Evolutionary conservation across 139 green algal genomes (phyloP).

Genomic region (Diplosphaera chodatii): DNA sequence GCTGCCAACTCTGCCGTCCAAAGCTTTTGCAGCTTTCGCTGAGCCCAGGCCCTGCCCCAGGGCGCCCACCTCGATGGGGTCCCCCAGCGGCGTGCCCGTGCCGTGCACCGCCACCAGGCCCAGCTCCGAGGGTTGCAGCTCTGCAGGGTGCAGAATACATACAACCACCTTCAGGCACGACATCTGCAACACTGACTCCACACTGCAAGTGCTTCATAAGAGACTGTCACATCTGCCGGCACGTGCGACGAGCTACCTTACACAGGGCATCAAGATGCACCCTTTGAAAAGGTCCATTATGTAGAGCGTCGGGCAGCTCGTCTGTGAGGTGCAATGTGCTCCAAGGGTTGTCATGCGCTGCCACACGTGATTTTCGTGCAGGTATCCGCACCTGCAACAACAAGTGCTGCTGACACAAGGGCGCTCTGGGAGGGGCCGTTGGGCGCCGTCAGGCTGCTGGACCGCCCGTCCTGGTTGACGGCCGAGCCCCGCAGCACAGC

Average conservation of each 20-base stretch:
- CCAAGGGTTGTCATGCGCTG: too few species aligned
- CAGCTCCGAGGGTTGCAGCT: background rate
- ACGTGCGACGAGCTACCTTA: too few species aligned
- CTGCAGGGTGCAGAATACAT: too few species aligned
- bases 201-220: too few species aligned
- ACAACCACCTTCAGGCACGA: too few species aligned
- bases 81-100: conserved; percentile 53
- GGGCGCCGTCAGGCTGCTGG: conserved; percentile 44
- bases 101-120: conserved; percentile 23
- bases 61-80: conserved; percentile 54
- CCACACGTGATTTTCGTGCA: too few species aligned
- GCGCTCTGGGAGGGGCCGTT: conserved; percentile 45
- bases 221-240: too few species aligned
- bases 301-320: too few species aligned
- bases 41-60: conserved; percentile 28
- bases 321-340: too few species aligned
- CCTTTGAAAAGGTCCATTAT: too few species aligned
- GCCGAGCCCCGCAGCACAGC: conserved; percentile 22
- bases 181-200: too few species aligned
- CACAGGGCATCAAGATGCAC: background rate
- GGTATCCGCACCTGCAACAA: background rate
- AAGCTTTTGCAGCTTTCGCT: background rate
- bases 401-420: conserved; percentile 31
- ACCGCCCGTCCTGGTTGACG: conserved; percentile 52
- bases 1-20: background rate